Base-by-base conservation (phyloP, 108 stramenopile species). In the Conticribra guillardii region DNA sequence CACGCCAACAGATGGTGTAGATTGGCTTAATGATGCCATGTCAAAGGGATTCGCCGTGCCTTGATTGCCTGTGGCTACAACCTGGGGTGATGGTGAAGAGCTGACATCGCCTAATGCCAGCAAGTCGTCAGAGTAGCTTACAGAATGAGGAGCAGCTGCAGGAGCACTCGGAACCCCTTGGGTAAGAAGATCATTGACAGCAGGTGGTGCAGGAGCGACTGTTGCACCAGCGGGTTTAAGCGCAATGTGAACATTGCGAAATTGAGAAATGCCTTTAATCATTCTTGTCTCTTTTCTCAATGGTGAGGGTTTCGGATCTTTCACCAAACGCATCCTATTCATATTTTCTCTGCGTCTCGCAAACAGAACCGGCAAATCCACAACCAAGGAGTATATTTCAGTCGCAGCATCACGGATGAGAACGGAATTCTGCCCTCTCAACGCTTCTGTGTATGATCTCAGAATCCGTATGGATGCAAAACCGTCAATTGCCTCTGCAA, bases 401-500 rank as follows among this genome's bases (percentile, higher is more conserved):
- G 33, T 15, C 4, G 80, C 80, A 30, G 58, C 64, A 26, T 65
- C 69, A 11, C 80, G 75, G 41, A 81, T 54, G 37, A 76, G 70
- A 7, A 16, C 64, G n/a, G 75, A 71, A 44, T 76, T 76, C 23
- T 76, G 71, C 22, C 51, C 71, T 22, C 80, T 31, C 45, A 76
- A 14, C 9, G 75, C 74, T 32, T 76, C 72, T 2, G 48, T 27
- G 18, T 81, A 81, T 18, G 69, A 76, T 26, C 58, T 81, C 60
- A 81, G 31, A 33, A 71, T 61, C 0, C 69, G 80, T 29, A 81
- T 72, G 16, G 70, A 74, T 27, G 74, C 70, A 56, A 76, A 72
- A 7, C 71, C 75, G 69, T 81, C 80, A n/a, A 74, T 72, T 17
- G 70, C 80, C 45, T 81, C 75, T n/a, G 75, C 60, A 3, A 81